Evolutionary conservation across 495 filamentous ascomycete species (phyloP).

Genomic region (Penicillium fimorum): DNA sequence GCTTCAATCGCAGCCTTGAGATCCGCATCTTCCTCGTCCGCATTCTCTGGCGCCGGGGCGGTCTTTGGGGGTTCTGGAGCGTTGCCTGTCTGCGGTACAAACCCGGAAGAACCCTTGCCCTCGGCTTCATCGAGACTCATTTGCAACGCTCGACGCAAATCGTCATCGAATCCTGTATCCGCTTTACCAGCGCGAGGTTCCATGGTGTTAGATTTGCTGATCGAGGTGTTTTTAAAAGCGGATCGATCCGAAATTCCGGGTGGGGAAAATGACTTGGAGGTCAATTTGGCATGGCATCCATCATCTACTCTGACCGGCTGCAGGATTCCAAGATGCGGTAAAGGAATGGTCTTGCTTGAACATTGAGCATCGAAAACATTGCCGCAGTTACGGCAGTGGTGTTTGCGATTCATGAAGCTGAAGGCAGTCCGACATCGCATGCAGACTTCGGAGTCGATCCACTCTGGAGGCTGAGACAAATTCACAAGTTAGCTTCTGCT

Average conservation of each 20-base stretch:
- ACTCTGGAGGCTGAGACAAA: slow-evolving; percentile 78
- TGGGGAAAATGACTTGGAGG: slow-evolving; percentile 60
- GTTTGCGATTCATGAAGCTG: slow-evolving; percentile 96
- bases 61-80: slow-evolving; percentile 42
- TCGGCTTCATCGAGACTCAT: slow-evolving; percentile 97
- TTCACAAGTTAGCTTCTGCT: slow-evolving; percentile 11
- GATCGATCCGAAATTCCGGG: slow-evolving; percentile 44
- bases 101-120: slow-evolving; percentile 66
- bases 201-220: slow-evolving; percentile 62
- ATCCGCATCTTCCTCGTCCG: slow-evolving; percentile 76
- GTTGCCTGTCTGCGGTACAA: slow-evolving; percentile 61
- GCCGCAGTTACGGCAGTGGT: slow-evolving; percentile 96
- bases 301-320: slow-evolving; percentile 95
- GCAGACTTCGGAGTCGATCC: slow-evolving; percentile 96
- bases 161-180: slow-evolving; percentile 89
- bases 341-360: slow-evolving; percentile 80
- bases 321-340: slow-evolving; percentile 90
- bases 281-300: slow-evolving; percentile 88
- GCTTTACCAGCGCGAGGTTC: slow-evolving; percentile 85
- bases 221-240: slow-evolving; percentile 51
- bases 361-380: slow-evolving; percentile 95
- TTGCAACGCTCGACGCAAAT: slow-evolving; percentile 85
- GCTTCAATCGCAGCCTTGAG: slow-evolving; percentile 95
- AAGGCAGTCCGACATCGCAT: slow-evolving; percentile 96
- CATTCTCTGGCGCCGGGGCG: slow-evolving; percentile 32